Conservation (phyloP, 23 red algal genomes). For the Agarophyton chilense region DNA sequence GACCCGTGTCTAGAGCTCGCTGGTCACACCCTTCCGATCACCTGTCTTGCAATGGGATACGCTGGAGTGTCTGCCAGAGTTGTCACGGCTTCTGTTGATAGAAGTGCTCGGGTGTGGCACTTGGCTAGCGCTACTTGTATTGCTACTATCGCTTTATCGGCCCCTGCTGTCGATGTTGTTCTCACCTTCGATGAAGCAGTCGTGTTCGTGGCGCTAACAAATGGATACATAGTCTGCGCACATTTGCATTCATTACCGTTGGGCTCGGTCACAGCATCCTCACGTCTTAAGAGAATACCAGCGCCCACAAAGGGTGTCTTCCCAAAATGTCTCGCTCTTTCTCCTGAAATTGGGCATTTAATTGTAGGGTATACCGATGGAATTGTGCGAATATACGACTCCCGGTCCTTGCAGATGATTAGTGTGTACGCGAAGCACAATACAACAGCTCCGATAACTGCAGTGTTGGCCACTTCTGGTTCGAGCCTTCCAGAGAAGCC, state of each 20-base stretch:
- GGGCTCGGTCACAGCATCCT: not conserved
- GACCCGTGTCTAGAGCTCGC: not conserved
- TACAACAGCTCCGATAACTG: slow-evolving; percentile 3
- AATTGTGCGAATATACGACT: slow-evolving; percentile 32
- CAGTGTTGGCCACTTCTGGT: not conserved
- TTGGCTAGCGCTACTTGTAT: slow-evolving; percentile 25
- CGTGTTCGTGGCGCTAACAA: slow-evolving; percentile 12
- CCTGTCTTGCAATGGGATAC: slow-evolving; percentile 18
- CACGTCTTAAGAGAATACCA: not conserved
- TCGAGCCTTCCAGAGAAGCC: not conserved
- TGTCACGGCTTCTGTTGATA: slow-evolving; percentile 41
- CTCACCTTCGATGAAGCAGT: slow-evolving; percentile 12
- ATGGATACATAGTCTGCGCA: slow-evolving; percentile 23
- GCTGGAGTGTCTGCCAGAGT: slow-evolving; percentile 27
- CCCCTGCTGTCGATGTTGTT: not conserved
- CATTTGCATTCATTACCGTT: not conserved
- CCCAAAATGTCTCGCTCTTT: not conserved
- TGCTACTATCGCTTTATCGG: not conserved
- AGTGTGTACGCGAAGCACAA: slow-evolving; percentile 33
- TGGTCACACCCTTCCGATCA: slow-evolving; percentile 33
- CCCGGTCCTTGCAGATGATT: not conserved
- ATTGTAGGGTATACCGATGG: slow-evolving; percentile 52
- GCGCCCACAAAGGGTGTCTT: not conserved
- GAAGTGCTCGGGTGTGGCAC: slow-evolving; percentile 48
- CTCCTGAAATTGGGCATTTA: not conserved